A percentile compares a stretch with the other conserved stretches of the same genome.
Conservation (phyloP, 2,329 filamentous ascomycete genomes). For the Nemania serpens region DNA sequence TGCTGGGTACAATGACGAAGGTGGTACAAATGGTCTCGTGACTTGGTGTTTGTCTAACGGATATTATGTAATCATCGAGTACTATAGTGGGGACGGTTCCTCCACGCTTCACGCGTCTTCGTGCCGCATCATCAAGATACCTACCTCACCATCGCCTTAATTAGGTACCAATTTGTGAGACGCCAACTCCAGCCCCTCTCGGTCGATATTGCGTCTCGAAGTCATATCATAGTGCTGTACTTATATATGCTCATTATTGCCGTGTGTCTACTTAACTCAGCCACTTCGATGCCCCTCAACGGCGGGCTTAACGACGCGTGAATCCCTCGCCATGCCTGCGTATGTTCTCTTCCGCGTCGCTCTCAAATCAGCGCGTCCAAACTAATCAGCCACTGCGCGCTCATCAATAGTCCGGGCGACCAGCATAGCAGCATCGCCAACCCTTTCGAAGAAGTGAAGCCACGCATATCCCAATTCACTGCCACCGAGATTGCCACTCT, state of each 20-base stretch:
- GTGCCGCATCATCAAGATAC: no score
- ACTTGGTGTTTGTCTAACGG: slow-evolving; percentile 31
- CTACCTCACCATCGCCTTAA: not conserved
- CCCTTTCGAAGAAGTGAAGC: slow-evolving; percentile 76
- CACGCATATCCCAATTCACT: slow-evolving; percentile 78
- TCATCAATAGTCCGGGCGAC: slow-evolving; percentile 67
- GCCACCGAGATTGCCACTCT: slow-evolving; percentile 89
- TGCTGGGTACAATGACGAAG: no score
- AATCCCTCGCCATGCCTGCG: slow-evolving; percentile 36
- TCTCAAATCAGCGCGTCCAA: slow-evolving; percentile 23
- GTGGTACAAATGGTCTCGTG: slow-evolving; percentile 26
- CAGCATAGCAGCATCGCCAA: slow-evolving; percentile 71
- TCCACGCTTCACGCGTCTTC: not conserved
- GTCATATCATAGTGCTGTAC: not conserved
- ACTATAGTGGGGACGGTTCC: slow-evolving; percentile 4
- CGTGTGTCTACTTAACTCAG: not conserved
- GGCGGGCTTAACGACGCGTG: not conserved
- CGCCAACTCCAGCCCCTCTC: not conserved
- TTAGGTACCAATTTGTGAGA: no score
- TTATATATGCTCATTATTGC: not conserved
- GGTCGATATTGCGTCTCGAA: slow-evolving; percentile 7
- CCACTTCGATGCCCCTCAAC: slow-evolving; percentile 13
- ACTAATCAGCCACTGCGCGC: slow-evolving; percentile 22
- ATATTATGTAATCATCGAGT: slow-evolving; percentile 26
- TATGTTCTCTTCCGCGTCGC: slow-evolving; percentile 28